phyloP scores from a whole-genome alignment of 2,329 filamentous ascomycete genomes.

The Colletotrichum sp. region DNA sequence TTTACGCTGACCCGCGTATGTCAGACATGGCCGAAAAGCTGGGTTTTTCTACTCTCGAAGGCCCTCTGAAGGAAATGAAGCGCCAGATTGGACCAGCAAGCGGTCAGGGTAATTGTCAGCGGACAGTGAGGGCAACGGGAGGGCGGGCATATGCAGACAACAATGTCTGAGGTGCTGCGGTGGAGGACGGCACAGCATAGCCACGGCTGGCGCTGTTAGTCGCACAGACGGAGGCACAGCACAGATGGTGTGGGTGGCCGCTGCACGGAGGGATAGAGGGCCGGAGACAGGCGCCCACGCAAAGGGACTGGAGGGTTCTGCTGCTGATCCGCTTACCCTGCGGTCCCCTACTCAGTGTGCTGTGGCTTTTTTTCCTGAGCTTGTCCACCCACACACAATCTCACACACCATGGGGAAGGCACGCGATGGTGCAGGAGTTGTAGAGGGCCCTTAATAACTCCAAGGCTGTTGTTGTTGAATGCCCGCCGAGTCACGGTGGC shows the following conservation, averaged over 20 bases:
- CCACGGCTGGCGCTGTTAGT: not conserved
- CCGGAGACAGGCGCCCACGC: not conserved
- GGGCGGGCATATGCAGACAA: not conserved
- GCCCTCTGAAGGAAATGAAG: not conserved
- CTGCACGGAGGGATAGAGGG: not conserved
- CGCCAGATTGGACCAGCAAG: not conserved
- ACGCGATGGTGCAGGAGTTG: not conserved
- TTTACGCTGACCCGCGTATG: not conserved
- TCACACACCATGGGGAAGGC: not conserved
- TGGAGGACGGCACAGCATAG: not conserved
- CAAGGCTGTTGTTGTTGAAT: not conserved
- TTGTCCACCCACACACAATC: not conserved
- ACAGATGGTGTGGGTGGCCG: not conserved
- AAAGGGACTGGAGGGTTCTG: not conserved
- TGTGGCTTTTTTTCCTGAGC: not conserved
- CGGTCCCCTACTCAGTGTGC: not conserved
- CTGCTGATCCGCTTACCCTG: not conserved
- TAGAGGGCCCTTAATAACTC: not conserved
- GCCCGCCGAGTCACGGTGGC: not conserved
- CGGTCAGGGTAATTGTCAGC: not conserved
- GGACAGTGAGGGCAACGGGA: not conserved
- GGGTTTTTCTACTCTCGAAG: not conserved
- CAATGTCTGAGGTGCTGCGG: not conserved
- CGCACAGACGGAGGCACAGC: conserved; percentile 2
- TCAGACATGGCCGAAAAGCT: not conserved